phyloP scores from a whole-genome alignment of 805 yeast genomes.

The Blastobotrys attinorum region DNA sequence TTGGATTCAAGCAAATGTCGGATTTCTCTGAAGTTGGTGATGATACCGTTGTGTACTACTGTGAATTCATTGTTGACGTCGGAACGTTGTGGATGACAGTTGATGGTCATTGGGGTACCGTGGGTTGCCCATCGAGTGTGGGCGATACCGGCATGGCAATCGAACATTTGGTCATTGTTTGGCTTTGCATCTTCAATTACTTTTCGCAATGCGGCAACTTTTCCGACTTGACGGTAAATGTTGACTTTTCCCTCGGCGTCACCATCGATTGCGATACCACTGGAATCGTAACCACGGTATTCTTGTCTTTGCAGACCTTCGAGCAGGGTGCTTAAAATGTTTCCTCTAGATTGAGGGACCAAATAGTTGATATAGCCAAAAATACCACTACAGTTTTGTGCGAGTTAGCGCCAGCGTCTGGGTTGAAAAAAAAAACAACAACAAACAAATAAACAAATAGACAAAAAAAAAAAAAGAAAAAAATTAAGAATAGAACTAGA shows the following conservation, averaged over 20 bases:
- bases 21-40: constrained; percentile 89
- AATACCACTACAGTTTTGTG: constrained; percentile 87
- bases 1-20: constrained; percentile 71
- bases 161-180: constrained; percentile 51
- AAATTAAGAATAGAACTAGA: too few relatives aligned
- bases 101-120: constrained; percentile 77
- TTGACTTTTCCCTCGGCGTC: constrained; percentile 63
- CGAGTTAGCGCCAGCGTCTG: too few relatives aligned
- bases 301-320: constrained; percentile 74
- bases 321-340: constrained; percentile 77
- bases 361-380: constrained; percentile 96
- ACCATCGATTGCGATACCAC: constrained; percentile 94
- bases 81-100: constrained; percentile 96
- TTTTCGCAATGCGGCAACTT: constrained; percentile 74
- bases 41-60: constrained; percentile 96
- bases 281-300: constrained; percentile 97
- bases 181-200: constrained; percentile 41
- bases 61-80: constrained; percentile 77
- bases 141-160: constrained; percentile 91
- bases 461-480: background rate
- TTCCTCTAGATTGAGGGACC: constrained; percentile 87
- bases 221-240: constrained; percentile 82
- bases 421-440: too few relatives aligned
- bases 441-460: too few relatives aligned
- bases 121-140: constrained; percentile 99